These are phyloP conservation scores for Ophiostoma novo-ulmi DNA, from an alignment of 2,329 filamentous ascomycete species.

Conservation along the genomic window DNA sequence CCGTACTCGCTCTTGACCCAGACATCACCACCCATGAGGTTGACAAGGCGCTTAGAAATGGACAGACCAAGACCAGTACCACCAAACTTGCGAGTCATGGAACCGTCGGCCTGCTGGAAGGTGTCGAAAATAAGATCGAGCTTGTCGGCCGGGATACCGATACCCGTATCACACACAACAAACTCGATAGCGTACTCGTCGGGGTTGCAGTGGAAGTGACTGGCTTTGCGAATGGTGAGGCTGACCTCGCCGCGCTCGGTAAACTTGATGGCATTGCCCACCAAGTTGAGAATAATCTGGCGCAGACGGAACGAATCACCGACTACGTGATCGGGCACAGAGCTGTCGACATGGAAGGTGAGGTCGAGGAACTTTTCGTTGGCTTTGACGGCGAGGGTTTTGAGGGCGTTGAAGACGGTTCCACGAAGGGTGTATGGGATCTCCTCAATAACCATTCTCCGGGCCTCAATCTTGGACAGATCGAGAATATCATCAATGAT, in stretches of 20 bases:
- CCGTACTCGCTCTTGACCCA: constrained; percentile 94
- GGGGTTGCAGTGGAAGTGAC: constrained; percentile 47
- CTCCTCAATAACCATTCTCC: constrained; percentile 96
- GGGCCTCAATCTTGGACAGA: constrained; percentile 81
- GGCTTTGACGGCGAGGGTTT: constrained; percentile 93
- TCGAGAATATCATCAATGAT: constrained; percentile 86
- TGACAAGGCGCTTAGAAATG: constrained; percentile 91
- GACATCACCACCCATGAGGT: constrained; percentile 91
- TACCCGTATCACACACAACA: constrained; percentile 91
- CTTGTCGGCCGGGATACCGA: constrained; percentile 93
- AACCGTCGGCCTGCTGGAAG: constrained; percentile 96
- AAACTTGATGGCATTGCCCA: constrained; percentile 98
- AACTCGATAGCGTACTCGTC: constrained; percentile 88
- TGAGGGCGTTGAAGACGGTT: constrained; percentile 94
- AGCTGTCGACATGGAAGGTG: constrained; percentile 88
- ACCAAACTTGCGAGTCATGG: constrained; percentile 91
- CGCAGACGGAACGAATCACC: constrained; percentile 94
- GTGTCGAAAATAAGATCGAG: constrained; percentile 97
- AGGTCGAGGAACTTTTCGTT: constrained; percentile 93
- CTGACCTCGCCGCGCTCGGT: constrained; percentile 95
- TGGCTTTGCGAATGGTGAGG: constrained; percentile 73
- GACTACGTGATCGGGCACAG: constrained; percentile 89
- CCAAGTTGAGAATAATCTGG: constrained; percentile 94
- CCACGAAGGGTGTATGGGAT: constrained; percentile 92
- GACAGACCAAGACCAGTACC: constrained; percentile 90